A percentile compares a stretch with the other conserved stretches of the same genome.
Evolutionary conservation across 2,329 filamentous ascomycete species (phyloP).

Genomic region (Colletotrichum falcatum): DNA sequence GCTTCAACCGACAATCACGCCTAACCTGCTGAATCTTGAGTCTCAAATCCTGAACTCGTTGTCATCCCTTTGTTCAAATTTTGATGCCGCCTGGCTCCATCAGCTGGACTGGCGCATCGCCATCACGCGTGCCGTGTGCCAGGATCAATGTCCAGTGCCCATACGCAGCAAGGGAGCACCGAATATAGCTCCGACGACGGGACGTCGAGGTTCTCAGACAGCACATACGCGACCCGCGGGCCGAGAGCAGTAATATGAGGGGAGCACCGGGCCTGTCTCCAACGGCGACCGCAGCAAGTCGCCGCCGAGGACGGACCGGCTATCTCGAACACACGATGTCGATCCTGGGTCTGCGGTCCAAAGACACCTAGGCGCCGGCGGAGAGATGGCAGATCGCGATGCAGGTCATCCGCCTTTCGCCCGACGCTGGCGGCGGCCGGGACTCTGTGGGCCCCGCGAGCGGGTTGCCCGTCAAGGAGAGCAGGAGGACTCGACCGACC

Average conservation of each 20-base stretch:
- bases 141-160: slow-evolving; percentile 50
- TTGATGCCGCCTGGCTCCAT: slow-evolving; percentile 24
- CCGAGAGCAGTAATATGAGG: slow-evolving; percentile 45
- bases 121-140: slow-evolving; percentile 52
- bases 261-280: slow-evolving; percentile 39
- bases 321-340: slow-evolving; percentile 6
- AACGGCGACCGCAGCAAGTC: slow-evolving; percentile 11
- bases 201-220: slow-evolving; percentile 52
- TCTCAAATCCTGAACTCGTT: not conserved
- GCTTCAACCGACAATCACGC: not conserved
- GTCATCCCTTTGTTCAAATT: too few species aligned
- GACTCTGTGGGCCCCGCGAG: slow-evolving; percentile 57
- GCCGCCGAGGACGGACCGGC: slow-evolving; percentile 5
- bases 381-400: slow-evolving; percentile 51
- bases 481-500: slow-evolving; percentile 41
- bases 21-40: not conserved
- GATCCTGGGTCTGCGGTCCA: not conserved
- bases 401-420: slow-evolving; percentile 57
- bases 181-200: slow-evolving; percentile 45
- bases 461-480: slow-evolving; percentile 48
- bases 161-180: slow-evolving; percentile 50
- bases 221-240: slow-evolving; percentile 49
- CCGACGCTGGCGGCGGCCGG: slow-evolving; percentile 55
- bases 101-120: slow-evolving; percentile 48
- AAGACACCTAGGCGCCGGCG: slow-evolving; percentile 10